Evolutionary conservation across 768 basidiomycete species (phyloP).

Genomic region (Lepiota brunneoincarnata): DNA sequence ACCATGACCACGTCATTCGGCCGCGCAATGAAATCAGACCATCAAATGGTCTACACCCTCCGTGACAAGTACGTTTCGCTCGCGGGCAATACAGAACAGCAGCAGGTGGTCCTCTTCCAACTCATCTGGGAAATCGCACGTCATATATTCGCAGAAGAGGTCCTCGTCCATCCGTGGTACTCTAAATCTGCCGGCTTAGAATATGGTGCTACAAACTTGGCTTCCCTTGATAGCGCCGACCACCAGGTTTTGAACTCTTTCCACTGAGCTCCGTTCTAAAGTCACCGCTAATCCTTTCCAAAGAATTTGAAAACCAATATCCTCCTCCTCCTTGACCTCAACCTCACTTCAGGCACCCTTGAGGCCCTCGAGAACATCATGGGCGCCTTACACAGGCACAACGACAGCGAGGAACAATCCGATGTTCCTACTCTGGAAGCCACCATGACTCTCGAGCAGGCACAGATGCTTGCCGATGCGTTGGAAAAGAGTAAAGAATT

Average conservation of each 20-base stretch:
- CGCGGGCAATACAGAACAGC: not conserved
- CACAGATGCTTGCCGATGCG: not conserved
- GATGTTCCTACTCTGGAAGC: slow-evolving; percentile 2
- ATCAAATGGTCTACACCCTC: slow-evolving; percentile 2
- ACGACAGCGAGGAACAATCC: slow-evolving; percentile 1
- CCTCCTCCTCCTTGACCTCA: not conserved
- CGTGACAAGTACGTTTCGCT: slow-evolving; percentile 5
- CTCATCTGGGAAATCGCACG: slow-evolving; percentile 9
- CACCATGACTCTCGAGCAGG: not conserved
- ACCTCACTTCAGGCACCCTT: not conserved
- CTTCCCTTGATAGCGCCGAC: not conserved
- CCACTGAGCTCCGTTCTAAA: not conserved
- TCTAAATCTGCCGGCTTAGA: not conserved
- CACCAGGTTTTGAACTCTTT: not conserved
- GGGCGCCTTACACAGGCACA: slow-evolving; percentile 3
- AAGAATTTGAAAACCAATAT: not conserved
- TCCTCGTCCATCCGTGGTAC: slow-evolving; percentile 8
- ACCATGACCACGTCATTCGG: slow-evolving; percentile 2
- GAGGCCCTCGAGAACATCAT: slow-evolving; percentile 3
- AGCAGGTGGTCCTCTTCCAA: not conserved
- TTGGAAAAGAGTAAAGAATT: slow-evolving; percentile 1
- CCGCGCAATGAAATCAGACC: not conserved
- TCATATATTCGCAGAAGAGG: slow-evolving; percentile 2
- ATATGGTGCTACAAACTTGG: not conserved
- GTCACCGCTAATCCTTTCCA: too few species aligned